These are phyloP conservation scores for Hygrocybe coccinea DNA, from an alignment of 768 basidiomycete species.

Conservation along the genomic window DNA sequence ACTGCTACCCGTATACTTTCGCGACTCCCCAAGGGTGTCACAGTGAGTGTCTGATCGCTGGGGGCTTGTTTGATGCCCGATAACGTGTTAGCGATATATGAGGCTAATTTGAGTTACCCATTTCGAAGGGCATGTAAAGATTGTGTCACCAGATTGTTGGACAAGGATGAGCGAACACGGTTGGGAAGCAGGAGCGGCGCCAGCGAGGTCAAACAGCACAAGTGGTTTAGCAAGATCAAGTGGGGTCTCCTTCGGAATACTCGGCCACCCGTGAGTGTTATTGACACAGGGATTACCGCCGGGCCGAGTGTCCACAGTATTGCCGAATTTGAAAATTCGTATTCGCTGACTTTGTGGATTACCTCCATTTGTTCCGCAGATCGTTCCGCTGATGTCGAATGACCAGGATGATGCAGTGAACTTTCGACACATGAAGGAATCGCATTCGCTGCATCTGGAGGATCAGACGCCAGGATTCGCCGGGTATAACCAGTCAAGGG, in stretches of 20 bases:
- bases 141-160: constrained; percentile 76
- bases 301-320: constrained; percentile 6
- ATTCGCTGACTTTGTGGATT: constrained; percentile 21
- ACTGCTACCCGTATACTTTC: constrained; percentile 78
- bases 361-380: constrained; percentile 43
- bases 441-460: constrained; percentile 85
- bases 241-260: constrained; percentile 94
- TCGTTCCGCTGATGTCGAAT: constrained; percentile 72
- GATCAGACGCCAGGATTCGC: constrained; percentile 44
- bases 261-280: constrained; percentile 76
- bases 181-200: constrained; percentile 92
- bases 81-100: not conserved
- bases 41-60: constrained; percentile 45
- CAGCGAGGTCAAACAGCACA: constrained; percentile 97
- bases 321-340: not conserved
- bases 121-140: constrained; percentile 50
- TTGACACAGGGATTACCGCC: constrained; percentile 8
- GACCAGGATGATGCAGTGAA: constrained; percentile 84
- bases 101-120: not conserved
- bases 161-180: constrained; percentile 86
- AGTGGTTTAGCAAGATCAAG: constrained; percentile 94
- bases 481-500: constrained; percentile 31
- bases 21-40: constrained; percentile 75
- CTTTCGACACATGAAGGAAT: constrained; percentile 88
- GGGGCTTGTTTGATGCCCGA: not conserved